Conservation (phyloP, 1,284 basidiomycete genomes). For the Taiwanofungus camphoratus region DNA sequence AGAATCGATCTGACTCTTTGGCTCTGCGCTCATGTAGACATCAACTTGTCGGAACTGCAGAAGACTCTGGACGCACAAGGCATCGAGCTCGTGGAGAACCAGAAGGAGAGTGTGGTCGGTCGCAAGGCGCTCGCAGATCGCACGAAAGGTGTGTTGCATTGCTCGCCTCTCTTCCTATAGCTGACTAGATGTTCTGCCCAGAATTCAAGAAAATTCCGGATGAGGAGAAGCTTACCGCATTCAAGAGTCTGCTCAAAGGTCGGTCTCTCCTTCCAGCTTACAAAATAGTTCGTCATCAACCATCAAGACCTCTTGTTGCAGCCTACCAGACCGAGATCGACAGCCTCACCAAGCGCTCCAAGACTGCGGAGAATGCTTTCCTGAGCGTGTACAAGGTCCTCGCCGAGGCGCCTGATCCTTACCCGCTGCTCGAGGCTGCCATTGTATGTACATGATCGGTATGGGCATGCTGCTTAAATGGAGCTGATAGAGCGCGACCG, state of each 20-base stretch:
- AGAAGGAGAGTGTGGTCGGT: slow-evolving; percentile 93
- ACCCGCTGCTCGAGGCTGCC: slow-evolving; percentile 89
- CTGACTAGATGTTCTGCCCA: slow-evolving; percentile 28
- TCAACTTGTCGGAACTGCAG: slow-evolving; percentile 87
- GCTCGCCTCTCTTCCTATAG: not conserved
- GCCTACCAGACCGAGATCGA: slow-evolving; percentile 98
- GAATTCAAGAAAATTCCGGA: slow-evolving; percentile 94
- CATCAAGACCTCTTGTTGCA: slow-evolving; percentile 24
- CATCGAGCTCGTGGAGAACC: slow-evolving; percentile 93
- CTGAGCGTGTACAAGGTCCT: slow-evolving; percentile 91
- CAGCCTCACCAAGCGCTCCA: slow-evolving; percentile 86
- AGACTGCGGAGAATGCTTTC: slow-evolving; percentile 90
- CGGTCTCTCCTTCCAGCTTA: slow-evolving; percentile 13
- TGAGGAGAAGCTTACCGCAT: slow-evolving; percentile 75
- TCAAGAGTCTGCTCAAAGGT: slow-evolving; percentile 88
- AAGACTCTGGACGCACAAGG: slow-evolving; percentile 88
- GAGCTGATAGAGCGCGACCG: not conserved
- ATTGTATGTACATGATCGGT: slow-evolving; percentile 49
- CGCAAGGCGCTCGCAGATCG: slow-evolving; percentile 89
- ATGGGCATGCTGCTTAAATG: not conserved
- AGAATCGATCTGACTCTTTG: not conserved
- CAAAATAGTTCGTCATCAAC: not conserved
- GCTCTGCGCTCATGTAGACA: slow-evolving; percentile 43
- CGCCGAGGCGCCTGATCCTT: slow-evolving; percentile 93
- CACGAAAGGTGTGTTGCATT: slow-evolving; percentile 68